Evolutionary conservation across 257 asterid species (phyloP), one percentile per base, ranked within the genome.

Genomic region (Craterostigma plantagineum): DNA sequence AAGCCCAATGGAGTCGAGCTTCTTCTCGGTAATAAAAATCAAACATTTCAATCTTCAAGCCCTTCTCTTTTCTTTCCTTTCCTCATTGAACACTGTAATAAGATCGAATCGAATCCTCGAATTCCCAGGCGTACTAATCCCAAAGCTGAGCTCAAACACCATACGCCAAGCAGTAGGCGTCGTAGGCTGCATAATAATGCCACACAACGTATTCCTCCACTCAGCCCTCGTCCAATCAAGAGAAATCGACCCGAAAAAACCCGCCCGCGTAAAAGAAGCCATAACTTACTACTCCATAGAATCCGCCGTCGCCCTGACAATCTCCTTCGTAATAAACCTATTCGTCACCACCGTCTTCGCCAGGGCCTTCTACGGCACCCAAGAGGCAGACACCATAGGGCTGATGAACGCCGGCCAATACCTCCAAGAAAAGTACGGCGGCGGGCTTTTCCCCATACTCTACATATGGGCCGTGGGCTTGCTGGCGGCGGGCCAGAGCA

Each of bases 191-290:
- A 80, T 81, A 16, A 81, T 81, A 56, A 74, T 78, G 6, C 94
- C 94, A 1, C 79, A 81, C 56, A 81, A 81, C 0, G 86, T 81
- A 11, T 81, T 77, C 71, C 59, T 81, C 1, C 62, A 77, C 47
- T 81, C 94, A 0, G 94, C 87, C 10, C 51, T 81, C 40, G 94
- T 77, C 34, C 94, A 71, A 34, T 64, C 86, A 0, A 40, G 94
- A 44, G 67, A 66, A 59, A 61, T 76, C 9, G 81, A 81, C 67
- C 55, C 66, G 7, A 69, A 66, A 42, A 71, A 69, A 72, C 58
- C 42, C 58, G 71, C 73, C 6, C 63, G 73, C 10, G 78, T 81
- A 14, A 86, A 69, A 63, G 94, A 81, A 48, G 92, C 94, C 35
- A 73, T 81, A 15, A 43, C 13, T 9, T 43, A 43, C 34, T 43